Evolutionary conservation across 768 basidiomycete species (phyloP).

Genomic region (Coprinellus micaceus): DNA sequence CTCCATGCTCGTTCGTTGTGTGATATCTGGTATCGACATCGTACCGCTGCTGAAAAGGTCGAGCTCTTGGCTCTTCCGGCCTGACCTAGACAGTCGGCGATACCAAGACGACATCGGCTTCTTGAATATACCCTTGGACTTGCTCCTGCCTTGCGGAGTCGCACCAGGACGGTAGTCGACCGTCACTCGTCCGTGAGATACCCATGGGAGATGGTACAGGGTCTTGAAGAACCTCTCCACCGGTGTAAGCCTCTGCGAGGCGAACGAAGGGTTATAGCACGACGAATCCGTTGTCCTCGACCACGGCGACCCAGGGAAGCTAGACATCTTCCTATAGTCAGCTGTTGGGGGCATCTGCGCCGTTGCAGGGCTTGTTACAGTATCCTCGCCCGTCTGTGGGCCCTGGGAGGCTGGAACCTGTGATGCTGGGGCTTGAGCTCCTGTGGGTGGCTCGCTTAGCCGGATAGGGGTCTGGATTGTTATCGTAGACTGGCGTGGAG

Average conservation of each 20-base stretch:
- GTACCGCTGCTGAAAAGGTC: slow-evolving; percentile 32
- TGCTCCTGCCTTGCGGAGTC: slow-evolving; percentile 13
- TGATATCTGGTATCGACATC: slow-evolving; percentile 9
- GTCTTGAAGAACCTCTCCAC: slow-evolving; percentile 39
- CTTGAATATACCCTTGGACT: slow-evolving; percentile 13
- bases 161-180: slow-evolving; percentile 41
- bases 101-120: slow-evolving; percentile 35
- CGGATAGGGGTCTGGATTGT: slow-evolving; percentile 5
- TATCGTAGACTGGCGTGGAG: slow-evolving; percentile 13
- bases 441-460: slow-evolving; percentile 1
- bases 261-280: slow-evolving; percentile 34
- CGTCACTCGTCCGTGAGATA: slow-evolving; percentile 41
- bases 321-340: slow-evolving; percentile 38
- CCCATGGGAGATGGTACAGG: slow-evolving; percentile 46
- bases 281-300: slow-evolving; percentile 20
- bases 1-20: slow-evolving; percentile 19
- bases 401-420: neutral
- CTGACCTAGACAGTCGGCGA: slow-evolving; percentile 18
- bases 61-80: slow-evolving; percentile 22
- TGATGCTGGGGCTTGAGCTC: slow-evolving; percentile 1
- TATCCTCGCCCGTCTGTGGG: slow-evolving; percentile 9
- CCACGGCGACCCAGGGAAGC: slow-evolving; percentile 21
- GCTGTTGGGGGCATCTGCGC: slow-evolving; percentile 29
- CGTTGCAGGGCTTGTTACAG: slow-evolving; percentile 27
- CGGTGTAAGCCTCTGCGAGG: slow-evolving; percentile 30